phyloP scores from a whole-genome alignment of 257 asterid genomes.

The Solanum arcanum region DNA sequence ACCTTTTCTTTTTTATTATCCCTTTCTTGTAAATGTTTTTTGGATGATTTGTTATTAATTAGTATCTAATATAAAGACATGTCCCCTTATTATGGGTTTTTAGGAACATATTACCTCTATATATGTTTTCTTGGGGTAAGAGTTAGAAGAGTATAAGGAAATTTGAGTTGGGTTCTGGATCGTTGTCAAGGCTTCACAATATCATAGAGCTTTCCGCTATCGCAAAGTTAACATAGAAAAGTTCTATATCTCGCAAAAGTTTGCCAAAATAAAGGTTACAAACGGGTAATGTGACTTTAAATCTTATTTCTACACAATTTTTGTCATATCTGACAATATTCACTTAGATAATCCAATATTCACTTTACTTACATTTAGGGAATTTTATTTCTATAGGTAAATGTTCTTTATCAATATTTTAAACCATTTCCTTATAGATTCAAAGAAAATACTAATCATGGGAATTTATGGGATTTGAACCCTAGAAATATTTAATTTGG shows the following conservation, averaged over 20 bases:
- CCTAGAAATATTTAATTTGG: neutral
- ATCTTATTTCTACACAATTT: too few relatives aligned
- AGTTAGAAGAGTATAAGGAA: too few relatives aligned
- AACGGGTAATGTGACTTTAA: neutral
- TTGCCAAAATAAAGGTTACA: neutral
- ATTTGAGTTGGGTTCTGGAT: neutral
- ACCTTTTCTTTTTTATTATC: too few relatives aligned
- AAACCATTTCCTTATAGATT: too few relatives aligned
- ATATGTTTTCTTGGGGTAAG: neutral
- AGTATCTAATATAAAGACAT: neutral
- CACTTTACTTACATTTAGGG: neutral
- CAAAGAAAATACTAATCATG: neutral
- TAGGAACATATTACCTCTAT: neutral
- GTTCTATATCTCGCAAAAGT: neutral
- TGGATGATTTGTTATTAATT: neutral
- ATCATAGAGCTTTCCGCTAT: neutral
- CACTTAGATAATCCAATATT: neutral
- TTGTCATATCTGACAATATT: neutral
- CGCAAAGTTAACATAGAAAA: neutral
- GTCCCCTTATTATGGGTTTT: neutral
- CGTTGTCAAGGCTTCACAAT: neutral
- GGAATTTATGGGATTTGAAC: neutral
- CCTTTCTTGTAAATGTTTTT: too few relatives aligned
- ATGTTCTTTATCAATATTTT: too few relatives aligned
- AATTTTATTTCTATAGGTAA: too few relatives aligned